phyloP scores from a whole-genome alignment of 306 rosid species.

The Prunus davidiana region DNA sequence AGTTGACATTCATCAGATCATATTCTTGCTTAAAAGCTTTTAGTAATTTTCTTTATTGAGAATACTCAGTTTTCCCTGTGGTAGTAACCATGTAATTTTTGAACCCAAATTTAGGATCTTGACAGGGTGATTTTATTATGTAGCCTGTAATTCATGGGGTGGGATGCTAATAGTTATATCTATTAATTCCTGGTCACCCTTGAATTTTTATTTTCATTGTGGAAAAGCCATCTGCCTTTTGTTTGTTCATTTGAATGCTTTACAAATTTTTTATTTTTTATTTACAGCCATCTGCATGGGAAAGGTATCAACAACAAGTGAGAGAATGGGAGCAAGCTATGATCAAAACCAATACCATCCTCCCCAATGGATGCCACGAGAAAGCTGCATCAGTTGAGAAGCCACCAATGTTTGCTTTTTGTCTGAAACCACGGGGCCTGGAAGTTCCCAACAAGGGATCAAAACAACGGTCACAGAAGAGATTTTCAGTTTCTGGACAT shows the following conservation, averaged over 20 bases:
- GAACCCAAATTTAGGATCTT: background rate
- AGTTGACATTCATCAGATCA: background rate
- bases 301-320: conserved; percentile 65
- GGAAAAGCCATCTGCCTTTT: background rate
- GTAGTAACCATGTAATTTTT: background rate
- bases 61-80: background rate
- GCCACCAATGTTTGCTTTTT: conserved; percentile 92
- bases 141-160: conserved; percentile 1
- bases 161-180: background rate
- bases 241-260: background rate
- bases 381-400: conserved; percentile 62
- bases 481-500: conserved; percentile 60
- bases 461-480: conserved; percentile 82
- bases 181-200: background rate
- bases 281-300: conserved; percentile 84
- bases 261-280: background rate
- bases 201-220: conserved; percentile 8
- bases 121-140: background rate
- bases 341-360: conserved; percentile 39
- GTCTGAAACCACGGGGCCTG: conserved; percentile 91
- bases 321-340: conserved; percentile 76
- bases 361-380: conserved; percentile 45
- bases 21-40: background rate
- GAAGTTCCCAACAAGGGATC: conserved; percentile 76
- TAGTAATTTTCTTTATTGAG: background rate